Conservation (phyloP, 2,329 filamentous ascomycete genomes). For the Keithomyces neogunnii region DNA sequence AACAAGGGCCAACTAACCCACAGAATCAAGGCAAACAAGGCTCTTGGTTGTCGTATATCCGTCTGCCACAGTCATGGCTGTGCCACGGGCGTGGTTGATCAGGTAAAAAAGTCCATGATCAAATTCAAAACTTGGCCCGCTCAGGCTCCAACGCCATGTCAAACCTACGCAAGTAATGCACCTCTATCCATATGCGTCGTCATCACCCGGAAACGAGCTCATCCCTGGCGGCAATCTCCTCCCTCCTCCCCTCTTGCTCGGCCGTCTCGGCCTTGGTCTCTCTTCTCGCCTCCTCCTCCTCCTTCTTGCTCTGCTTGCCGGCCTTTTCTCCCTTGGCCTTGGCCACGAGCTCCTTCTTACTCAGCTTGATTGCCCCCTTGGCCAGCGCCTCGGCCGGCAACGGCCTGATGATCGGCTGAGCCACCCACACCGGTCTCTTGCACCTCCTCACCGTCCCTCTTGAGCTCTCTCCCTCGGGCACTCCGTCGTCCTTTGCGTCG, state of each 20-base stretch:
- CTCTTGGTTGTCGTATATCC: no score
- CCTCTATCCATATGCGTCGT: not conserved
- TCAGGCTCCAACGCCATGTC: no score
- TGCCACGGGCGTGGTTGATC: no score
- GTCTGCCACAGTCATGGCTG: no score
- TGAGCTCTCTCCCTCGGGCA: constrained; percentile 46
- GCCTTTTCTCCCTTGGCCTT: not conserved
- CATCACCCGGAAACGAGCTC: not conserved
- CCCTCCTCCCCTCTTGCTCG: constrained; percentile 20
- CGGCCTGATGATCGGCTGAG: constrained; percentile 78
- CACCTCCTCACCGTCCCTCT: constrained; percentile 62
- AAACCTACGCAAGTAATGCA: no score
- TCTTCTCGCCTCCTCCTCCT: constrained; percentile 32
- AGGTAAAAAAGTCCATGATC: no score
- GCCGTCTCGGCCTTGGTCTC: constrained; percentile 13
- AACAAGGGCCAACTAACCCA: no score
- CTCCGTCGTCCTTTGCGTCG: constrained; percentile 19
- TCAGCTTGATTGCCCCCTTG: constrained; percentile 66
- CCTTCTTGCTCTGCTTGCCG: constrained; percentile 10
- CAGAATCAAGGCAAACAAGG: no score
- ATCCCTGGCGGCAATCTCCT: constrained; percentile 6
- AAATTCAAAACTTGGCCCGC: no score
- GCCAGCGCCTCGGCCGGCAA: constrained; percentile 80
- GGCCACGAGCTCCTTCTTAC: constrained; percentile 53
- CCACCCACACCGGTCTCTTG: constrained; percentile 81